Conservation (phyloP, 2,329 filamentous ascomycete species). For the Aspergillus oerlinghausenensis region DNA sequence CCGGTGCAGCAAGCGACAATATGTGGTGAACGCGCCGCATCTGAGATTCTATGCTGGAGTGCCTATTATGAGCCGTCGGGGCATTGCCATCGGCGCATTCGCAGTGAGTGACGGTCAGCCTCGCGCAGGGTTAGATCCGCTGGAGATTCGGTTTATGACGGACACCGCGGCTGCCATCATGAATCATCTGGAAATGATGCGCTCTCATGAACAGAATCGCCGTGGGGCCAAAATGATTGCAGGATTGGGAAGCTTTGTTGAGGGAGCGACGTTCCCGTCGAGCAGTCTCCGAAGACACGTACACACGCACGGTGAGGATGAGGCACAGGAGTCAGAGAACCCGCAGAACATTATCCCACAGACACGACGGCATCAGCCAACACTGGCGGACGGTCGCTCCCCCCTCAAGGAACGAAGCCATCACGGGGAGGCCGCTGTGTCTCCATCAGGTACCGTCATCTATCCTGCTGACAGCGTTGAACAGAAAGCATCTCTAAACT, state of each 20-base stretch:
- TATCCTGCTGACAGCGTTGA: background rate
- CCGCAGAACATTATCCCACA: background rate
- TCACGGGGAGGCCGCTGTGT: background rate
- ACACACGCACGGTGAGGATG: conserved; percentile 10
- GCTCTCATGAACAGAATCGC: conserved; percentile 7
- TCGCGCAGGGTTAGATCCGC: background rate
- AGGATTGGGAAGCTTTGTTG: conserved; percentile 6
- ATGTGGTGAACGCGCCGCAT: conserved; percentile 23
- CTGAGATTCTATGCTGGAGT: conserved; percentile 52
- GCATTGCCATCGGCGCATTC: conserved; percentile 7
- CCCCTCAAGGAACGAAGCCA: background rate
- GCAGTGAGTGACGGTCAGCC: conserved; percentile 3
- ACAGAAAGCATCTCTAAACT: background rate
- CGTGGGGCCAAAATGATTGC: conserved; percentile 9
- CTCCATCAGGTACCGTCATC: background rate
- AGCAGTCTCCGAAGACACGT: conserved; percentile 2
- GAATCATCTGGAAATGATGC: conserved; percentile 9
- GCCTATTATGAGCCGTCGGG: conserved; percentile 1
- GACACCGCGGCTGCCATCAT: conserved; percentile 8
- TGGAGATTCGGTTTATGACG: conserved; percentile 7
- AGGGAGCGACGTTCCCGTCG: conserved; percentile 5
- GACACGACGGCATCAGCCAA: background rate
- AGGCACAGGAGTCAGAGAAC: background rate
- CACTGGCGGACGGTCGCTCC: background rate
- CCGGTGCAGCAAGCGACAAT: conserved; percentile 21